Evolutionary conservation across 345 rosid genomes (phyloP).

Genomic region (Excoecaria agallocha): DNA sequence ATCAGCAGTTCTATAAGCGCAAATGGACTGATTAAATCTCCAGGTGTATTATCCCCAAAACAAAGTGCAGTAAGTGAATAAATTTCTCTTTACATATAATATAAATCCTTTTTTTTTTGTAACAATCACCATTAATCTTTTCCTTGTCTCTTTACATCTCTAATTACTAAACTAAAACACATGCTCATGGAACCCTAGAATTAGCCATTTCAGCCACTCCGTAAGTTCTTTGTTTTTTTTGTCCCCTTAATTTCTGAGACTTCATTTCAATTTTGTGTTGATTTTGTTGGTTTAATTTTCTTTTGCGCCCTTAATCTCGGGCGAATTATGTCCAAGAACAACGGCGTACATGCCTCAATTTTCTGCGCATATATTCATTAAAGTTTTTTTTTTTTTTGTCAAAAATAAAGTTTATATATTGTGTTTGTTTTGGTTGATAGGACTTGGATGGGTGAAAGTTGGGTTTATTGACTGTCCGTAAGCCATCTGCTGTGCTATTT

Average conservation of each 20-base stretch:
- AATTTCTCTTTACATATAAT: conserved; percentile 2
- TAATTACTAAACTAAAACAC: not conserved
- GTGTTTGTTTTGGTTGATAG: not conserved
- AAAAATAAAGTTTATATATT: not conserved
- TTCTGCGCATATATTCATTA: not conserved
- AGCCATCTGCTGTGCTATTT: not conserved
- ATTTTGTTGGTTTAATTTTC: not conserved
- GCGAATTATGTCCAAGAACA: not conserved
- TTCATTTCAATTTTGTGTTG: not conserved
- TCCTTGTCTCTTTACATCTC: not conserved
- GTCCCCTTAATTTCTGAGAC: not conserved
- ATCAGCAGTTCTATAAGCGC: no score
- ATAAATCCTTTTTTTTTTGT: not conserved
- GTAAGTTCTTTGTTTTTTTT: not conserved
- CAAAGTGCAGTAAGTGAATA: conserved; percentile 6
- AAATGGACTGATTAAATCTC: not conserved
- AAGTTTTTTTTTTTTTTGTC: no score
- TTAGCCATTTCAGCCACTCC: conserved; percentile 6
- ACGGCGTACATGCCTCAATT: not conserved
- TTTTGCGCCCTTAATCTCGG: not conserved
- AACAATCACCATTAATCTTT: not conserved
- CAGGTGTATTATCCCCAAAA: conserved; percentile 21
- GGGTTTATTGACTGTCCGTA: not conserved
- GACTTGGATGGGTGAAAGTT: not conserved
- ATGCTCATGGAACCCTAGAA: conserved; percentile 16